These are phyloP conservation scores for Salvia rosmarinus DNA, from an alignment of 257 asterid species.

Conservation along the genomic window DNA sequence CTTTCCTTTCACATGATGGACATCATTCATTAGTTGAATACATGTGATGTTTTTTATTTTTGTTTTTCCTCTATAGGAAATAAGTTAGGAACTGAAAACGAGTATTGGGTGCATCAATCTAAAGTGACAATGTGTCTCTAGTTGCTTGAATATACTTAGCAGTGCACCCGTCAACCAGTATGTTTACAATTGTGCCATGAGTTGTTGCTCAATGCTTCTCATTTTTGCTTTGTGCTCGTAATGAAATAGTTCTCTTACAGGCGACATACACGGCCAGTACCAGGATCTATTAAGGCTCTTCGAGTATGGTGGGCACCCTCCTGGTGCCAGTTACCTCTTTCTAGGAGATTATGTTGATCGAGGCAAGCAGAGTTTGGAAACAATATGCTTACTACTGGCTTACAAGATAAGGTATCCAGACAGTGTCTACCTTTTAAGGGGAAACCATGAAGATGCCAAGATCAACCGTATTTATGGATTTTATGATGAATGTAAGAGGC, in stretches of 20 bases:
- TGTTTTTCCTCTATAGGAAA: not conserved
- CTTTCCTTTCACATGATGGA: not conserved
- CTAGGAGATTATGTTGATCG: slow-evolving; percentile 85
- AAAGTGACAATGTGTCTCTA: not conserved
- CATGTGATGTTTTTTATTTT: too few relatives aligned
- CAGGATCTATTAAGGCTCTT: slow-evolving; percentile 75
- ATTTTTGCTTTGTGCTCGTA: slow-evolving; percentile 16
- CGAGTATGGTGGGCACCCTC: slow-evolving; percentile 80
- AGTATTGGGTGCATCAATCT: slow-evolving; percentile 8
- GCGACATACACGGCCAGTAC: slow-evolving; percentile 87
- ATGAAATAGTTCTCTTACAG: slow-evolving; percentile 39
- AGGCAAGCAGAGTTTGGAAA: slow-evolving; percentile 85
- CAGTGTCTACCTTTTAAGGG: slow-evolving; percentile 66
- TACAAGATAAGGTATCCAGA: slow-evolving; percentile 74
- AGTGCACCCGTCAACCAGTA: not conserved
- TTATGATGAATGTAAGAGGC: slow-evolving; percentile 79
- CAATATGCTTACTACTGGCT: slow-evolving; percentile 76
- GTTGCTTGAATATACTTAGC: slow-evolving; percentile 6
- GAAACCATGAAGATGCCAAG: slow-evolving; percentile 88
- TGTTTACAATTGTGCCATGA: not conserved
- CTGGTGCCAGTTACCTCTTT: slow-evolving; percentile 66
- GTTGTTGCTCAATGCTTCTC: not conserved
- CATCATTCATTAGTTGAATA: not conserved
- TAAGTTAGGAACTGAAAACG: not conserved
- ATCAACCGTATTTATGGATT: slow-evolving; percentile 79